phyloP scores from a whole-genome alignment of 192 early-diverging fungal species.

The Dissophora globulifera region DNA sequence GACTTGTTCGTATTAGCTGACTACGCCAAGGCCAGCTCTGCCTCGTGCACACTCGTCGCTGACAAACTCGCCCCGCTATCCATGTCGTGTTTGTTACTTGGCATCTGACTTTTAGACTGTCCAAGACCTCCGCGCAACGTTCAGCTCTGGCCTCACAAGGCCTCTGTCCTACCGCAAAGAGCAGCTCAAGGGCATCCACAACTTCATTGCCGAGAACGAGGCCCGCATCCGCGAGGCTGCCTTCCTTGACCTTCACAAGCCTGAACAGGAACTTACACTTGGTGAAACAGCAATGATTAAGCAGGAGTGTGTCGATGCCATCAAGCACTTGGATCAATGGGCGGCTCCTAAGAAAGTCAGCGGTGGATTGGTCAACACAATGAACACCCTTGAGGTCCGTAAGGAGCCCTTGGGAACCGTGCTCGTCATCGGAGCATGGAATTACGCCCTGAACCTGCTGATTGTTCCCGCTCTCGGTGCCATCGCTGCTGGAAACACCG shows the following conservation, averaged over 20 bases:
- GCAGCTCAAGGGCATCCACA: slow-evolving; percentile 71
- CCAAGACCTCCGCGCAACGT: slow-evolving; percentile 47
- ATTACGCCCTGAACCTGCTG: slow-evolving; percentile 68
- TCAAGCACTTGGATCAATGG: slow-evolving; percentile 72
- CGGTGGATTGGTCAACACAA: slow-evolving; percentile 50
- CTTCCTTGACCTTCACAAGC: slow-evolving; percentile 68
- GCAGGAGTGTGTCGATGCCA: slow-evolving; percentile 56
- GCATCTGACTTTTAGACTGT: slow-evolving; percentile 45
- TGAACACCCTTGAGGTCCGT: slow-evolving; percentile 65
- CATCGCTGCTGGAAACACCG: slow-evolving; percentile 91
- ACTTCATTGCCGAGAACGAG: slow-evolving; percentile 70
- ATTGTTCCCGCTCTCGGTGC: slow-evolving; percentile 82
- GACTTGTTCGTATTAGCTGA: no score
- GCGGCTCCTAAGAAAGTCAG: slow-evolving; percentile 58
- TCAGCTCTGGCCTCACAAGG: slow-evolving; percentile 52
- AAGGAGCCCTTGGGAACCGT: slow-evolving; percentile 71
- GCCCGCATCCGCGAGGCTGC: slow-evolving; percentile 63
- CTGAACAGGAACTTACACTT: slow-evolving; percentile 59
- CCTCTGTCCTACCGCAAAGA: slow-evolving; percentile 63
- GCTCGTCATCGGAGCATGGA: slow-evolving; percentile 64
- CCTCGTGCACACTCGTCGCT: neutral
- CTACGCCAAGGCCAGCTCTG: no score
- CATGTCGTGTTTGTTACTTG: neutral
- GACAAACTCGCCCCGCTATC: neutral
- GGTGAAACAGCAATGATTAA: slow-evolving; percentile 65